These are phyloP conservation scores for Lipomyces anomalus DNA, from an alignment of 805 yeast genomes.

Conservation along the genomic window DNA sequence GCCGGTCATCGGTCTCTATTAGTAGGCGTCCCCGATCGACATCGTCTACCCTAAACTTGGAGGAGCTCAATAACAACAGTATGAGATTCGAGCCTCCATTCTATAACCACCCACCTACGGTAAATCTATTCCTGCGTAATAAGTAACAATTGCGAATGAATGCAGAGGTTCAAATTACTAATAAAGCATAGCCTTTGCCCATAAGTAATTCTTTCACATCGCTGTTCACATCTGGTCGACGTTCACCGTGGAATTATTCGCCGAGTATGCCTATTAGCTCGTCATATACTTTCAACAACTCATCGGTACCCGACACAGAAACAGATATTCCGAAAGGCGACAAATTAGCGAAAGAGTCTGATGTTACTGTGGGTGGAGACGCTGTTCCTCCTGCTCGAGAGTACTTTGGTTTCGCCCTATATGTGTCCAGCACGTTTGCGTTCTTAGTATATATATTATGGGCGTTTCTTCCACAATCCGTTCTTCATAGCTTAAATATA, in stretches of 20 bases:
- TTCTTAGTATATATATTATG: constrained; percentile 59
- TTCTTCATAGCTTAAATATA: constrained; percentile 49
- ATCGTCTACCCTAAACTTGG: constrained; percentile 9
- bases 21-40: constrained; percentile 14
- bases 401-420: constrained; percentile 81
- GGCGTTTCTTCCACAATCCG: constrained; percentile 64
- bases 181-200: constrained; percentile 1
- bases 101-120: constrained; percentile 27
- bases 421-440: constrained; percentile 57
- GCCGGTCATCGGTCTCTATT: constrained; percentile 20
- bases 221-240: constrained; percentile 20
- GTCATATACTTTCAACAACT: too few relatives aligned
- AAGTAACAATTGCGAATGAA: background rate
- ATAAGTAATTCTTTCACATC: constrained; percentile 16
- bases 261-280: too few relatives aligned
- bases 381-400: constrained; percentile 45
- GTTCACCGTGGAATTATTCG: constrained; percentile 20
- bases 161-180: background rate
- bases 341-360: constrained; percentile 34
- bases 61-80: constrained; percentile 13
- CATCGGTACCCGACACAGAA: constrained; percentile 22
- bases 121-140: background rate
- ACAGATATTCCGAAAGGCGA: constrained; percentile 29
- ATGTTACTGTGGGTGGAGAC: constrained; percentile 35
- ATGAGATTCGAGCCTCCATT: constrained; percentile 27